Evolutionary conservation across 345 rosid genomes (phyloP), one percentile per base, ranked within the genome.

Genomic region (Salix brachista): DNA sequence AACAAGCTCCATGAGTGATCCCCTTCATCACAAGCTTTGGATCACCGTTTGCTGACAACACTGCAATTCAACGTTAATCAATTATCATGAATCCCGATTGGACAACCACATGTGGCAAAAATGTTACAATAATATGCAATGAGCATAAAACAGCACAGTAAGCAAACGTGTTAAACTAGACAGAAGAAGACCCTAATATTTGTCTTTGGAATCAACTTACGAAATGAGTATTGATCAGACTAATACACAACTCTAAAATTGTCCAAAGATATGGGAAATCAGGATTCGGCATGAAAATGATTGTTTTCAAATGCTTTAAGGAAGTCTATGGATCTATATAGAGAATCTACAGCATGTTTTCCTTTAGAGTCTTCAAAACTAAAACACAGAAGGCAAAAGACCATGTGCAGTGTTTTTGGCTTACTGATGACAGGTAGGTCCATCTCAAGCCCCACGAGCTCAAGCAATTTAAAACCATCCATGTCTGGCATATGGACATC

Each of bases 401-500:
- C 26, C 73, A 70, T 17, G 74, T 67, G 65, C 13, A 66, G 34
- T 44, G 77, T 62, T 73, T 37, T 65, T 65, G 70, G 66, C 89
- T 83, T 84, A 92, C 97, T 87, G 78, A 93, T 91, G 80, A 90
- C 94, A 41, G 96, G 96, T 75, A 93, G 84, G 86, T 91, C 91
- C 94, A 90, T 90, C 83, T 90, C 94, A 77, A 91, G 97, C 73
- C 94, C 92, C 72, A 92, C 93, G 19, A 83, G 93, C 83, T 93
- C 94, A 67, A 93, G 92, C 25, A 93, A 83, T 84, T 89, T 88
- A 82, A 91, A 93, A 79, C 97, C 96, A 78, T 91, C 94, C 91
- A 91, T 89, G 88, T 89, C 91, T 8, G 96, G 94, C 96, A 90
- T 91, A 76, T 91, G 88, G 6, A 91, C 92, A 84, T 93, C 97